Percentiles rank a stretch among this genome's conserved stretches.
Conservation (phyloP, 148 eudicot species). For the Fagopyrum tataricum region DNA sequence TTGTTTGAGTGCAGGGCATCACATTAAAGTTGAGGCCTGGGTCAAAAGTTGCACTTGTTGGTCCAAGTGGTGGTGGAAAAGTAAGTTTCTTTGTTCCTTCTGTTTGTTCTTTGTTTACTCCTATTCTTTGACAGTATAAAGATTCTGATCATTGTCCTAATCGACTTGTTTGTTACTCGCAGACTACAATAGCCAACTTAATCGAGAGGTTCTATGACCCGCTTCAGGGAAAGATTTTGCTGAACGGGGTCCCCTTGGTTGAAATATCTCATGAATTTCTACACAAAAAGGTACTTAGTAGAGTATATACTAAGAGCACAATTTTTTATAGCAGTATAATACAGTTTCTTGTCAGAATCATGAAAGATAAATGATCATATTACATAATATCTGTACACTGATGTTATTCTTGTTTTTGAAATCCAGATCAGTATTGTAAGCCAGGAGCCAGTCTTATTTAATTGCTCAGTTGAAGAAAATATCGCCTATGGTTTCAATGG, state of each 20-base stretch:
- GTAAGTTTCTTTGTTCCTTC: constrained; percentile 23
- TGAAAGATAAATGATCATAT: background rate
- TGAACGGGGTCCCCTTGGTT: constrained; percentile 65
- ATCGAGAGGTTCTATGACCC: constrained; percentile 92
- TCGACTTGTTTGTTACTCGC: constrained; percentile 21
- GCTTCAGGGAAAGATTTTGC: constrained; percentile 62
- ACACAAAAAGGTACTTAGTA: constrained; percentile 47
- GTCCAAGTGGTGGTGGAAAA: constrained; percentile 99
- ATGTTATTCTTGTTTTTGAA: background rate
- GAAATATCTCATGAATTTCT: constrained; percentile 74
- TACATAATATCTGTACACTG: background rate
- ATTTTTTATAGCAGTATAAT: background rate
- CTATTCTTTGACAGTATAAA: background rate
- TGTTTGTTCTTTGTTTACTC: background rate
- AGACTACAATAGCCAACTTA: constrained; percentile 90
- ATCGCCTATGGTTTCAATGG: constrained; percentile 82
- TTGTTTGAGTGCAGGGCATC: constrained; percentile 46
- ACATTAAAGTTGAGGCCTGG: constrained; percentile 62
- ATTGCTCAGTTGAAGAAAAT: constrained; percentile 85
- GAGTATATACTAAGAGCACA: background rate
- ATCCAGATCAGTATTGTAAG: constrained; percentile 86
- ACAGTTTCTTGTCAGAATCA: background rate
- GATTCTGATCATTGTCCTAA: background rate
- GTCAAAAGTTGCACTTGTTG: constrained; percentile 86
- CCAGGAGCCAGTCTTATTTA: constrained; percentile 96